Base-by-base conservation (phyloP, 371 early-diverging fungal species). In the Mortierella sp. region DNA sequence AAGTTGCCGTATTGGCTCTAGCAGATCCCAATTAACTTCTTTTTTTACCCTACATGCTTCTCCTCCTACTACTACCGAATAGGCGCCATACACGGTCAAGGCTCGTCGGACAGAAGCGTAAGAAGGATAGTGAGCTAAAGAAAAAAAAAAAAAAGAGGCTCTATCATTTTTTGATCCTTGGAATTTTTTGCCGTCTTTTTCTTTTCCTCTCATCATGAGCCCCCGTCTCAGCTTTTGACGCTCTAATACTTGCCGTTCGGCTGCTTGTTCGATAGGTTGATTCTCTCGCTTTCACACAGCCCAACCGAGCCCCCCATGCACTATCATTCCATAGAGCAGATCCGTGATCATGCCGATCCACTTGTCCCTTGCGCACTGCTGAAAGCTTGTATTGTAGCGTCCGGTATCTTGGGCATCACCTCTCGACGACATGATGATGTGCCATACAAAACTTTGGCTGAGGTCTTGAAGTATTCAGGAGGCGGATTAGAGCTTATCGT, bases 271-370 rank as follows among this genome's bases (percentile, higher is more conserved):
- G 2, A 0, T 41, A 71, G 71, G 14, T 43, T 71, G 39, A 50
- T 71, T n/a, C 58, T 71, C 3, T 61, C 72, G 13, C 59, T 62
- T 23, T 67, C 72, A 18, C 58, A 67, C 51, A 63, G 67, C 45
- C 53, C 66, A 23, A 47, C 24, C 23, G 54, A 63, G 12, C 64
- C 67, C 3, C 48, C 64, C 31, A 34, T 55, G 42, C 63, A 63
- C 23, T 63, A 55, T 18, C 63, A 64, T 19, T 62, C 68, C 4
- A 39, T 61, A n/a, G 67, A 72, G 26, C 67, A 78, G 19, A 59
- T 78, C 48, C 60, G 64, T 6, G 71, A 78, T 39, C 64, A 78
- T 49, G 62, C 66, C n/a, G 79, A 78, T 27, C 79, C 79, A 16
- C 34, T 58, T 24, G 62, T 60, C 6, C 79, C 72, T 0, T 54